Percentiles rank a stretch among this genome's conserved stretches.
Evolutionary conservation across 2,329 filamentous ascomycete species (phyloP).

Genomic region (Talaromyces sp.): DNA sequence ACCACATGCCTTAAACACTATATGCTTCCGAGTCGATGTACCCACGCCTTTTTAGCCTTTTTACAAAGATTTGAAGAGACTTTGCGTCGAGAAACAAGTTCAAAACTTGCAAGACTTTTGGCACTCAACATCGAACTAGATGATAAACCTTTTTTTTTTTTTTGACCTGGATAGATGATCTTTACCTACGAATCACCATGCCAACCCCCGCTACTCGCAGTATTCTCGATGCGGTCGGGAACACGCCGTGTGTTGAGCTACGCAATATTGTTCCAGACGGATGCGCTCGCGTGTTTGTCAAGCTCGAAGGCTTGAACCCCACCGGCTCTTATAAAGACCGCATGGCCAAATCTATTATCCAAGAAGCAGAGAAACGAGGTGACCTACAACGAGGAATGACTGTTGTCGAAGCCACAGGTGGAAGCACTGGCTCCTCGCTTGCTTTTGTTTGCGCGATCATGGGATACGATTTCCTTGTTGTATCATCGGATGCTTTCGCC

Average conservation of each 20-base stretch:
- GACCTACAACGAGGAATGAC: constrained; percentile 1
- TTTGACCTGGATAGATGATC: no score
- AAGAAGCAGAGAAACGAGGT: neutral
- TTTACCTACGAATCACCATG: neutral
- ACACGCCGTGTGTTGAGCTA: neutral
- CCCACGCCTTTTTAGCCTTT: no score
- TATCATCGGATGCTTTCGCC: constrained; percentile 4
- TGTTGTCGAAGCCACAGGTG: constrained; percentile 3
- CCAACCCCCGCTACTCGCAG: neutral
- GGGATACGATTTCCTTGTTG: neutral
- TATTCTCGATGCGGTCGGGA: neutral
- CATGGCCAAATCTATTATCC: constrained; percentile 4
- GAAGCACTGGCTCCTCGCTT: constrained; percentile 2
- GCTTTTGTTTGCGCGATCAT: constrained; percentile 4
- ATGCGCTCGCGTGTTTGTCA: neutral
- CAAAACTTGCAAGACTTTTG: no score
- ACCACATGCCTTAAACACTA: no score
- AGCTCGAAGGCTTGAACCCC: constrained; percentile 6
- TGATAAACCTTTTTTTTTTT: no score
- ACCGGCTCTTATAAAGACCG: constrained; percentile 4
- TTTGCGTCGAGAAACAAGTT: no score
- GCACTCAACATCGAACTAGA: no score
- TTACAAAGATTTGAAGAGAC: no score
- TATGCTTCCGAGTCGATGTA: no score
- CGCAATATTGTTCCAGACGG: neutral